Percentiles rank a stretch among this genome's conserved stretches.
phyloP scores from a whole-genome alignment of 257 asterid genomes.

The Mentha longifolia region DNA sequence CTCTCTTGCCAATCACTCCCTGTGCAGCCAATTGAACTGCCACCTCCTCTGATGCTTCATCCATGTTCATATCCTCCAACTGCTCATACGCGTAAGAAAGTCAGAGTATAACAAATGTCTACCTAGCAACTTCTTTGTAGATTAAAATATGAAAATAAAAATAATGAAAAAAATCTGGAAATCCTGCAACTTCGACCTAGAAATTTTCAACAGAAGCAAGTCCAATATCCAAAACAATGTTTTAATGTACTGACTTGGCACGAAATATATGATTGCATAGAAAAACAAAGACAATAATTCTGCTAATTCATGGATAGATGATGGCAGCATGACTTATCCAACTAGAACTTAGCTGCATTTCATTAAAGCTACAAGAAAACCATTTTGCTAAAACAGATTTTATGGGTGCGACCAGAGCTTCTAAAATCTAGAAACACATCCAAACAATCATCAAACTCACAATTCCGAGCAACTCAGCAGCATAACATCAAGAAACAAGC shows the following conservation, averaged over 20 bases:
- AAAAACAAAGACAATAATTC: neutral
- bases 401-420: too few species aligned
- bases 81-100: slow-evolving; percentile 37
- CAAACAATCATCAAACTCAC: neutral
- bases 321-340: neutral
- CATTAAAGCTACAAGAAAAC: neutral
- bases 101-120: slow-evolving; percentile 3
- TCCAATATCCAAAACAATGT: neutral
- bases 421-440: too few species aligned
- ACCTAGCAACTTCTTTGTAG: neutral
- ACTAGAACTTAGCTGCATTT: neutral
- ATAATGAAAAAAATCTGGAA: neutral
- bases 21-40: slow-evolving; percentile 94
- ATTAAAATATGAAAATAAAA: slow-evolving; percentile 4
- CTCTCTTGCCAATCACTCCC: slow-evolving; percentile 99
- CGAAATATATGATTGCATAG: neutral
- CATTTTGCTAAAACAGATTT: neutral
- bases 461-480: neutral
- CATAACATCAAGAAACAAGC: neutral
- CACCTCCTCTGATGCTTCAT: slow-evolving; percentile 86
- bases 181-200: neutral
- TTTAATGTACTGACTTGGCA: neutral
- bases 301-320: too few species aligned
- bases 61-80: slow-evolving; percentile 97
- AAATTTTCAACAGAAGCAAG: neutral